Conservation (phyloP, 2,329 filamentous ascomycete species). For the Ceratocystis alfenasii region DNA sequence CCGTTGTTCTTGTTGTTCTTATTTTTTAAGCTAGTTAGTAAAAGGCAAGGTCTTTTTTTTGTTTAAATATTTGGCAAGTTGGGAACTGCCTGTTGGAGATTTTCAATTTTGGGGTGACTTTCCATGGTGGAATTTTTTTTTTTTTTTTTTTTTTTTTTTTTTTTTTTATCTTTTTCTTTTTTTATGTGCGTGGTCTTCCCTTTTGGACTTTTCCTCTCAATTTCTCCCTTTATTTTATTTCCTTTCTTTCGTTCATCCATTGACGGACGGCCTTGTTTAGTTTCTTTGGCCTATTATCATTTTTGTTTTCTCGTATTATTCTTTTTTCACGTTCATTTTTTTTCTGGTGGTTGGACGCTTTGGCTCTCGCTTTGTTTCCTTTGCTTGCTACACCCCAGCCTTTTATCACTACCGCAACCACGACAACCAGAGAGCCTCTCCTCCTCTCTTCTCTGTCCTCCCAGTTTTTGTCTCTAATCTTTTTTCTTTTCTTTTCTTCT, state of each 20-base stretch:
- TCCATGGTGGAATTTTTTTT: neutral
- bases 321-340: neutral
- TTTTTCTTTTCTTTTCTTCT: neutral
- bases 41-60: neutral
- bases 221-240: neutral
- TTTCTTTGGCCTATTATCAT: neutral
- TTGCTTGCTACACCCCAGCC: slow-evolving; percentile 14
- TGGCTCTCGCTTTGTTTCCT: slow-evolving; percentile 7
- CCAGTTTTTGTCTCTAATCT: neutral
- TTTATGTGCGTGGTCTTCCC: neutral
- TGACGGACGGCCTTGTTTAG: no score
- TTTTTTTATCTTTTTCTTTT: neutral
- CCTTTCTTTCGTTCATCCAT: neutral
- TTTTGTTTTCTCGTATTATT: neutral
- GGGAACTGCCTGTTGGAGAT: neutral
- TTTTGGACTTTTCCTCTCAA: neutral
- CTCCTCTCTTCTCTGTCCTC: neutral
- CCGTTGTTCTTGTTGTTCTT: neutral
- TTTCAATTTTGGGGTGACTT: neutral
- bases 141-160: neutral
- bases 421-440: slow-evolving; percentile 6
- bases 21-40: neutral
- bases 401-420: slow-evolving; percentile 18
- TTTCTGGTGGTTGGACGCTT: slow-evolving; percentile 16
- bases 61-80: neutral